Evolutionary conservation across 75 land plant species (phyloP), one percentile per base, ranked within the genome.

Genomic region (Isoetes taiwanensis): DNA sequence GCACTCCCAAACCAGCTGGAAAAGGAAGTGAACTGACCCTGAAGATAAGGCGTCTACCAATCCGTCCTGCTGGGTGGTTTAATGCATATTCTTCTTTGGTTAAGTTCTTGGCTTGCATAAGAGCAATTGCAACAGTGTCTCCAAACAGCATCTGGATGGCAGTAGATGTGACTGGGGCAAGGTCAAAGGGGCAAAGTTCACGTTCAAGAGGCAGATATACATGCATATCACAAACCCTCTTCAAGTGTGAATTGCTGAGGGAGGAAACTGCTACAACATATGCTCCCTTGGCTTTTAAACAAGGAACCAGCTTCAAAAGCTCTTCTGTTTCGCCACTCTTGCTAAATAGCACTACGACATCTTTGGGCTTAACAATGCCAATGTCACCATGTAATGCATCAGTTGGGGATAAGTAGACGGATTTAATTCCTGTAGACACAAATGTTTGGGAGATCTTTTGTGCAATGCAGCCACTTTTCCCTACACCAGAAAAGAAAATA

Each of bases 341-440:
- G 71, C 84, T 81, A 58, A 94, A 66, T 24, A 94, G 48, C 29
- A 94, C 84, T 14, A 88, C 62, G 11, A 85, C 41, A 39, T 81
- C 96, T 25, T 34, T 1, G 52, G 72, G 21, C 0, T 67, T 58
- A 8, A 94, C 64, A 5, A 75, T 63, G 58, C 96, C 99, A 57
- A 94, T 84, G 68, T 94, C 99, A 64, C 99, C 99, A 62, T 94
- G 99, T 25, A 94, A 79, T 14, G 99, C 99, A 54, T 94, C 96
- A 50, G 84, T 66, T 11, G 99, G 90, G 31, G 74, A 66, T 32
- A 94, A 67, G 65, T 80, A 94, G 12, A 66, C 72, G 61, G 99
- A 70, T 40, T 62, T 63, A 28, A 84, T 76, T 33, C 90, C 90
- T 41, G 93, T 84, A 30, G 99, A 94, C 43, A 85, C 84, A 17